Evolutionary conservation across 2,329 filamentous ascomycete species (phyloP).

Genomic region (Colletotrichum navitas): DNA sequence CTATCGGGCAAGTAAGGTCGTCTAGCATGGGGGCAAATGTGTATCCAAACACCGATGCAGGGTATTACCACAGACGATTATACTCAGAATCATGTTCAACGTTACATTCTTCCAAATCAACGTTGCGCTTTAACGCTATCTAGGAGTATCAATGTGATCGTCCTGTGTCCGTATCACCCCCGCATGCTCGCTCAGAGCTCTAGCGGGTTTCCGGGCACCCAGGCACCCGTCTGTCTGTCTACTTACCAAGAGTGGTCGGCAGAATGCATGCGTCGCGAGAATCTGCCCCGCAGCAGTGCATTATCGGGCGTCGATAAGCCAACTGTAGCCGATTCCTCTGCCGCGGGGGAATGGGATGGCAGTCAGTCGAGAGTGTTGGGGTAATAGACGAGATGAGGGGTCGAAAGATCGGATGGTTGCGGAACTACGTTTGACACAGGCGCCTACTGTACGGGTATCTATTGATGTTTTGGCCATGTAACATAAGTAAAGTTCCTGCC

Average conservation of each 20-base stretch:
- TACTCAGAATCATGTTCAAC: conserved; percentile 15
- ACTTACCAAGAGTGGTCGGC: conserved; percentile 35
- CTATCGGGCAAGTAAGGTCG: conserved; percentile 30
- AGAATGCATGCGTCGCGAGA: conserved; percentile 32
- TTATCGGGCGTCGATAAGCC: conserved; percentile 27
- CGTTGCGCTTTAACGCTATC: conserved; percentile 30
- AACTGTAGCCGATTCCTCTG: conserved; percentile 28
- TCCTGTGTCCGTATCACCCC: conserved; percentile 31
- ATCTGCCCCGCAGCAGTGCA: conserved; percentile 29
- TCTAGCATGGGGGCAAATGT: conserved; percentile 5
- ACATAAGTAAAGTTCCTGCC: background rate
- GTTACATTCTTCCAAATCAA: conserved; percentile 32
- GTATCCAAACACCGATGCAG: background rate
- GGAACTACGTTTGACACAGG: background rate
- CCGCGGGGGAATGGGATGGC: conserved; percentile 1
- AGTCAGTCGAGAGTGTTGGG: background rate
- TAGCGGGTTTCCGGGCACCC: background rate
- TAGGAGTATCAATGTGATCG: conserved; percentile 22
- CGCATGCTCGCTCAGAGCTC: conserved; percentile 21
- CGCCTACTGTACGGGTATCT: background rate
- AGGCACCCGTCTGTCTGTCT: background rate
- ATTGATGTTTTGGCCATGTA: background rate
- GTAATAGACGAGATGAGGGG: conserved; percentile 10
- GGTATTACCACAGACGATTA: conserved; percentile 12
- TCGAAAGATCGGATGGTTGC: background rate